These are phyloP conservation scores for Trichoderma sp. DNA, from an alignment of 2,329 filamentous ascomycete species.

Conservation along the genomic window DNA sequence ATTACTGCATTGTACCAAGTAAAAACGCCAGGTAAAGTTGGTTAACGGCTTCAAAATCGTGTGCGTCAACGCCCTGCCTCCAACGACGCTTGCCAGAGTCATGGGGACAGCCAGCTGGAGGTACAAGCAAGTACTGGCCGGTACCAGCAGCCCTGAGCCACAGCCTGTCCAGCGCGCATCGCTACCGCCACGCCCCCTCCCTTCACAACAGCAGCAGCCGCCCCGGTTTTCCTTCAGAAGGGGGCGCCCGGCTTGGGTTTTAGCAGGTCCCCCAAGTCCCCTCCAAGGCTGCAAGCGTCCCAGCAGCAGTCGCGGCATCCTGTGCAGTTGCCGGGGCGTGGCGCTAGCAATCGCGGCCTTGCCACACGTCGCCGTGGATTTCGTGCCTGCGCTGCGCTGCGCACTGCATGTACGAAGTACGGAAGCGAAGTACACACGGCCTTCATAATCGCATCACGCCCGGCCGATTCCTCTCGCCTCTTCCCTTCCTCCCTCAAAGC, in stretches of 20 bases:
- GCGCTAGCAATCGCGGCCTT: constrained; percentile 21
- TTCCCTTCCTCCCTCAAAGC: constrained; percentile 46
- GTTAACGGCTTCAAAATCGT: background rate
- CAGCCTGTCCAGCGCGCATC: background rate
- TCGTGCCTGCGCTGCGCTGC: constrained; percentile 15
- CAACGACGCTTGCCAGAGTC: background rate
- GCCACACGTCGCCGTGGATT: constrained; percentile 26
- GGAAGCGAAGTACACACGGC: constrained; percentile 17
- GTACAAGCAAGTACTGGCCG: constrained; percentile 17
- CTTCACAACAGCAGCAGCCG: constrained; percentile 1
- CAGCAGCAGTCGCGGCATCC: background rate
- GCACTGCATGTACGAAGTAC: background rate
- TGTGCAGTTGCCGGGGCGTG: constrained; percentile 15
- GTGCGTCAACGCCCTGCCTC: background rate
- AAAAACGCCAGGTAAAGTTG: background rate
- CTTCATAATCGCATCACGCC: constrained; percentile 35
- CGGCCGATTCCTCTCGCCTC: constrained; percentile 41
- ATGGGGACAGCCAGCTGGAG: background rate
- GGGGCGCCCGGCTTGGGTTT: constrained; percentile 24
- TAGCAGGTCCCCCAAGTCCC: background rate
- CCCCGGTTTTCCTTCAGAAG: background rate
- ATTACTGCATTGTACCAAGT: no score
- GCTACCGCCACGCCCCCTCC: constrained; percentile 22
- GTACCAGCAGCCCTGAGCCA: constrained; percentile 15
- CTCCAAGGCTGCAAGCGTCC: constrained; percentile 15